Evolutionary conservation across 306 rosid genomes (phyloP).

Genomic region (Quercus berberidifolia): DNA sequence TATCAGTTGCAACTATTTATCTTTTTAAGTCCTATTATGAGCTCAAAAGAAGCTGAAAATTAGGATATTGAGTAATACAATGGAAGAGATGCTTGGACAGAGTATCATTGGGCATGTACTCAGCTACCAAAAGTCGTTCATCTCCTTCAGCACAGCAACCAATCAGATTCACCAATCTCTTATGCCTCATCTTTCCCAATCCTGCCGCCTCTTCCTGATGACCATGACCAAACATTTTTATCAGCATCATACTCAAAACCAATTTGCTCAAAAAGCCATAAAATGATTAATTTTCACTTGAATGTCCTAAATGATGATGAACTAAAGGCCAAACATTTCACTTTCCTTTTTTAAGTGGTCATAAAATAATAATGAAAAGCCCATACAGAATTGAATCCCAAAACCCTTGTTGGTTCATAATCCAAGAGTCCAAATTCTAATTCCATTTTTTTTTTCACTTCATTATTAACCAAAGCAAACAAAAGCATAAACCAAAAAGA

Average conservation of each 20-base stretch:
- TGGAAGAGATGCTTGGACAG: slow-evolving; percentile 84
- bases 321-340: background rate
- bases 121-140: slow-evolving; percentile 81
- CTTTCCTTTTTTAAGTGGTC: background rate
- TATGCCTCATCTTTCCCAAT: slow-evolving; percentile 83
- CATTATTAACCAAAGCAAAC: background rate
- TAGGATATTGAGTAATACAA: slow-evolving; percentile 40
- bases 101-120: slow-evolving; percentile 77
- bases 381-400: background rate
- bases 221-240: slow-evolving; percentile 24
- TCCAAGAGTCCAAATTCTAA: background rate
- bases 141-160: slow-evolving; percentile 86
- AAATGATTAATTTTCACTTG: background rate
- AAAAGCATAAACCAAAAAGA: background rate
- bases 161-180: slow-evolving; percentile 70
- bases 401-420: background rate
- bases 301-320: background rate
- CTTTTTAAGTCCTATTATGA: background rate
- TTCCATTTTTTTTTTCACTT: background rate
- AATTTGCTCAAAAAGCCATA: background rate
- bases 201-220: slow-evolving; percentile 76
- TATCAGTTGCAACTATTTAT: slow-evolving; percentile 2
- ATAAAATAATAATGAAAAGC: background rate
- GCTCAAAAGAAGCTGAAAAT: slow-evolving; percentile 6
- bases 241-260: slow-evolving; percentile 9